A percentile compares a stretch with the other conserved stretches of the same genome.
phyloP scores from a whole-genome alignment of 2,329 filamentous ascomycete genomes.

The Coleophoma cylindrospora region DNA sequence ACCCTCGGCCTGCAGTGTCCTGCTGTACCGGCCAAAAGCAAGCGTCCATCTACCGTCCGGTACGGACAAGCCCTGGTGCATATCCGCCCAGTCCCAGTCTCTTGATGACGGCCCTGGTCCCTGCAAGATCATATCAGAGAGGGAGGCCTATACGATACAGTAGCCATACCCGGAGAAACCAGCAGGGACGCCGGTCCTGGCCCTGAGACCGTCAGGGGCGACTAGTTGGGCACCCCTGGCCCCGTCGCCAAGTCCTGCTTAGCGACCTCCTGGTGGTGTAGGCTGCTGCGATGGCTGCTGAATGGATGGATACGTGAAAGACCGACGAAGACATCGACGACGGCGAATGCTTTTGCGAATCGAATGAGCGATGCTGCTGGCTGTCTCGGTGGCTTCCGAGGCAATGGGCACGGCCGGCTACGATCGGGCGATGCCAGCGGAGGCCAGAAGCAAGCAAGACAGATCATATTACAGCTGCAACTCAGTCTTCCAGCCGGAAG shows the following conservation, averaged over 20 bases:
- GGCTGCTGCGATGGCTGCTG: not conserved
- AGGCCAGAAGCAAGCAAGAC: not conserved
- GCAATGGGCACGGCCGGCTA: conserved; percentile 4
- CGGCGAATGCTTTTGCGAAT: not conserved
- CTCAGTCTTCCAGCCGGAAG: not conserved
- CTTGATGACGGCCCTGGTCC: not conserved
- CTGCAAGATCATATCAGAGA: not conserved
- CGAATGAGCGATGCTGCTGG: too few species aligned
- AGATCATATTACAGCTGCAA: not conserved
- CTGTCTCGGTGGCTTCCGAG: conserved; percentile 3
- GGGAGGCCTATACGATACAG: not conserved
- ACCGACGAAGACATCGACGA: not conserved
- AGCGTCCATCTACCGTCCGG: not conserved
- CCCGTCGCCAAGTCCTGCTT: not conserved
- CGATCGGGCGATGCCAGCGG: not conserved
- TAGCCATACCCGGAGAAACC: not conserved
- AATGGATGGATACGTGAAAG: not conserved
- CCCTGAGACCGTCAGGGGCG: not conserved
- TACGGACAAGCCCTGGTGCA: not conserved
- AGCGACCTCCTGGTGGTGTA: not conserved
- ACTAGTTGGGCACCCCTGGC: not conserved
- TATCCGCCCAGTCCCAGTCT: not conserved
- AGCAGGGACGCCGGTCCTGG: not conserved
- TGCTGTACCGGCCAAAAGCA: not conserved
- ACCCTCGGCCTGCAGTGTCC: not conserved